phyloP scores from a whole-genome alignment of 768 basidiomycete genomes.

The Termitomyces sp. region DNA sequence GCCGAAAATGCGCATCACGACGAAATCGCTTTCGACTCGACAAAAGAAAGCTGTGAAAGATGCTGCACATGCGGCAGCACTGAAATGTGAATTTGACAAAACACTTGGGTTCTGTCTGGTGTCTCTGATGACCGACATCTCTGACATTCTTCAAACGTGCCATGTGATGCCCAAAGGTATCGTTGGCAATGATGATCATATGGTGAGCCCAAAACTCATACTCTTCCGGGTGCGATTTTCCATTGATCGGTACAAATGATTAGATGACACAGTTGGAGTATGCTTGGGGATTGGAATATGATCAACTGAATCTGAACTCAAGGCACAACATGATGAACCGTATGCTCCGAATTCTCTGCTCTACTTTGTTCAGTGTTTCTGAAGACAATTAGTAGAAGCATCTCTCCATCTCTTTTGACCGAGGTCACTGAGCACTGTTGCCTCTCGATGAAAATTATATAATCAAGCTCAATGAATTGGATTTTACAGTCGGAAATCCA shows the following conservation, averaged over 20 bases:
- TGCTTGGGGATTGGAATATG: not conserved
- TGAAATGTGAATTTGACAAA: not conserved
- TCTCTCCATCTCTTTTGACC: not conserved
- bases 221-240: no score
- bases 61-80: not conserved
- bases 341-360: not conserved
- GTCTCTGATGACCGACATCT: not conserved
- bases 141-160: not conserved
- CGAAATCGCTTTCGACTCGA: not conserved
- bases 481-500: not conserved
- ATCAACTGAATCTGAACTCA: not conserved
- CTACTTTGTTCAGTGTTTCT: not conserved
- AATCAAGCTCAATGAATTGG: accelerated
- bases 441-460: not conserved
- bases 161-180: not conserved
- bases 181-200: not conserved
- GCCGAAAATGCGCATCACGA: not conserved
- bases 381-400: not conserved
- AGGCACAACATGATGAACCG: not conserved
- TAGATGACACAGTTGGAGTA: slow-evolving; percentile 1
- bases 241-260: not conserved
- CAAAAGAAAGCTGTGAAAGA: not conserved
- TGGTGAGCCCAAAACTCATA: not conserved
- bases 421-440: not conserved
- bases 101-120: not conserved